phyloP scores from a whole-genome alignment of 768 basidiomycete genomes.

The Ramaria rubella region DNA sequence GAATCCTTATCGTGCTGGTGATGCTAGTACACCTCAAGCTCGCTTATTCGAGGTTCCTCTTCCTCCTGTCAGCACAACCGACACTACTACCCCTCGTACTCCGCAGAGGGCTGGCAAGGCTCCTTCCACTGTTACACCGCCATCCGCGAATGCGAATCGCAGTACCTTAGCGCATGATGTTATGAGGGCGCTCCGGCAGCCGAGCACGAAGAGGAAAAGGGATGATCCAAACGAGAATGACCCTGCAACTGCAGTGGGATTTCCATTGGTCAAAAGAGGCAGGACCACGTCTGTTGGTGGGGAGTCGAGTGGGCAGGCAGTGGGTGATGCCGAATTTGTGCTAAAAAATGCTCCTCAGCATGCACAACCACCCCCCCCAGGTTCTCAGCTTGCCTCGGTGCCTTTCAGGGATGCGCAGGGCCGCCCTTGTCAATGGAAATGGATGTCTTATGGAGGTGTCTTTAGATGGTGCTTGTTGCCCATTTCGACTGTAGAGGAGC shows the following conservation, averaged over 20 bases:
- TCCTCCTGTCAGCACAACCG: neutral
- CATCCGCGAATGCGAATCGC: conserved; percentile 1
- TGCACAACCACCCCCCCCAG: no score
- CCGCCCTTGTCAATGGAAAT: neutral
- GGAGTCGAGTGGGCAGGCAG: neutral
- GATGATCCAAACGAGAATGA: neutral
- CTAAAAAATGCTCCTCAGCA: no score
- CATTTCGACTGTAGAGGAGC: no score
- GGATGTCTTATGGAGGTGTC: no score
- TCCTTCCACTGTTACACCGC: neutral
- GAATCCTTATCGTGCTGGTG: neutral
- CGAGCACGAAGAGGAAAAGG: conserved; percentile 6
- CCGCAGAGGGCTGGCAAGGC: neutral
- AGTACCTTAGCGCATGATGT: conserved; percentile 3
- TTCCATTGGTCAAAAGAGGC: neutral
- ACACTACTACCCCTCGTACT: neutral
- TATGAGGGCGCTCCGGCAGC: conserved; percentile 1
- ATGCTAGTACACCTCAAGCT: no score
- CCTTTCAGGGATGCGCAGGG: neutral
- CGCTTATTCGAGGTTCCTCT: no score
- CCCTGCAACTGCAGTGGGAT: neutral
- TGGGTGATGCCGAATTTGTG: neutral
- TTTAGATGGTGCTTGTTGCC: no score
- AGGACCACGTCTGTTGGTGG: neutral
- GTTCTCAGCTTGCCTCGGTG: no score